Base-by-base conservation (phyloP, 352 stramenopile genomes). In the Globisporangium nunn region DNA sequence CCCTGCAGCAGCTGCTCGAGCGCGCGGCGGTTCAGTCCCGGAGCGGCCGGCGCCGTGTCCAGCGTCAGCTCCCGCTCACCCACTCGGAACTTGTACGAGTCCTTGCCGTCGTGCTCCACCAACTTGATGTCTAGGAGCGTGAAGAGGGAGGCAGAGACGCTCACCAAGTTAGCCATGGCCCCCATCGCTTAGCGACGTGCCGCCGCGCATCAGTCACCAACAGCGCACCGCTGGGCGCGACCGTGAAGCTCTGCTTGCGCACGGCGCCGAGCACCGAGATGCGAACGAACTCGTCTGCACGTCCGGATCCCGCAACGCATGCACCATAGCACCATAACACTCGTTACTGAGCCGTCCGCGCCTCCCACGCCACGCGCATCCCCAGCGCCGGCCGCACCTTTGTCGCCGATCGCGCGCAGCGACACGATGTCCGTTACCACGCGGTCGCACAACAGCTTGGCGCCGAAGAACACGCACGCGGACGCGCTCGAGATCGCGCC, bases 401-500 rank as follows among this genome's bases (percentile, higher is more conserved):
- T 75, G 39, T 91, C 74, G 17, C 75, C 78, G 49, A 85, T 63
- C 60, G 68, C 72, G 50, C 81, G 73, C 52, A 68, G 86, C n/a
- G 81, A 81, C 23, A 71, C 64, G 37, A 91, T 70, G 63, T 91
- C 81, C 47, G 78, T 88, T 33, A 91, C 78, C 40, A 91, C 72
- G 52, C 67, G 78, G 59, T 87, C 73, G 55, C 81, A 91, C 29
- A 85, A 33, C 41, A 85, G 47, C 60, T 91, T 91, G 8, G 78
- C 81, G 2, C 78, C 81, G 28, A 88, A 87, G 58, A 85, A 91
- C 39, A 85, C 74, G 29, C 70, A 79, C 23, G 66, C 67, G 1
- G 80, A 91, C 33, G 80, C 78, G 44, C 75, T 91, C 55, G 68
- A 81, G 41, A 91, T 86, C 35, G 78, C 71, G 30, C 74, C 75